Evolutionary conservation across 768 basidiomycete species (phyloP).

Genomic region (Favolaschia claudopus): DNA sequence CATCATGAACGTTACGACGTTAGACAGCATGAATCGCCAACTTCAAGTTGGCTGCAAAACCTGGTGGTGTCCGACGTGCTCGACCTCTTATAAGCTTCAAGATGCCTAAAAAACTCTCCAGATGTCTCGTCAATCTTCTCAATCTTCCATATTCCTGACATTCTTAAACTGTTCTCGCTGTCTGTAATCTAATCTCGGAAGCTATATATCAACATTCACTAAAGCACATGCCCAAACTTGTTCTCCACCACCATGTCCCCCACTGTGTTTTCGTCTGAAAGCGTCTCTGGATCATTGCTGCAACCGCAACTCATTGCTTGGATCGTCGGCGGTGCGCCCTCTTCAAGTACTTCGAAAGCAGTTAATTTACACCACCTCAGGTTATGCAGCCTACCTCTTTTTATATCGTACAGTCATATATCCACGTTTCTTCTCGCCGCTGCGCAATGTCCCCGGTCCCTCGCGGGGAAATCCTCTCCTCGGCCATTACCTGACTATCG

Average conservation of each 20-base stretch:
- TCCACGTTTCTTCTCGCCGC: constrained; percentile 45
- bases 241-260: constrained; percentile 12
- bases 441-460: constrained; percentile 48
- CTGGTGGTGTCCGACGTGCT: too few species aligned
- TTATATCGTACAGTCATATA: constrained; percentile 41
- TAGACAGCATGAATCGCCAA: too few species aligned
- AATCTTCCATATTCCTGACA: too few species aligned
- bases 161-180: too few species aligned
- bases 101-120: too few species aligned
- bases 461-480: constrained; percentile 39
- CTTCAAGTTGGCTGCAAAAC: too few species aligned
- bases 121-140: too few species aligned
- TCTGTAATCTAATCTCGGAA: too few species aligned
- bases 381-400: constrained; percentile 19
- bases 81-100: too few species aligned
- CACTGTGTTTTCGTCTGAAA: background rate
- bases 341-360: background rate
- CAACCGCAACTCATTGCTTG: constrained; percentile 1
- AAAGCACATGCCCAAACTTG: too few species aligned
- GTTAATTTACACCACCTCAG: background rate
- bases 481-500: constrained; percentile 49
- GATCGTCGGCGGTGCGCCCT: constrained; percentile 1
- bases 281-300: background rate
- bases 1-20: too few species aligned
- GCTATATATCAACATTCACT: too few species aligned